Base-by-base conservation (phyloP, 2,329 filamentous ascomycete species). In the Chrysoporthe puriensis region DNA sequence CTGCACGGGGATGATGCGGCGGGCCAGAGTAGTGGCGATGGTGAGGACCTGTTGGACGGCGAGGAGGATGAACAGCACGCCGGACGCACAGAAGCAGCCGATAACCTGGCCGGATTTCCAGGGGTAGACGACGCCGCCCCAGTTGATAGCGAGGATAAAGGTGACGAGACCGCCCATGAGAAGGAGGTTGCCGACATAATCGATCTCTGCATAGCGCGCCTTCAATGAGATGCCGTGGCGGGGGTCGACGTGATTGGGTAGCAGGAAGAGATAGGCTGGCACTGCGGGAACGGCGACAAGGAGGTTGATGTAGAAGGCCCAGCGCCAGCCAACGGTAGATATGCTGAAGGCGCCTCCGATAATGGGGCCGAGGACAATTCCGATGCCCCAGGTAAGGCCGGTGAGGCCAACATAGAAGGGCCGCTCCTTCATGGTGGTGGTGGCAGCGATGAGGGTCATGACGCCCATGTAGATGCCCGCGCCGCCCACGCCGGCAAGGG, bases 241-340 rank as follows among this genome's bases (percentile, higher is more conserved):
- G 0, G 71, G 72, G 62, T 74, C 52, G 26, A 72, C 62, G 5
- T 26, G 26, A 2, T 71, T 66, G 4, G 77, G 82, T 1, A 85
- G 70, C 11, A 77, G 69, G 68, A 83, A 79, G 62, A 85, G 13
- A 60, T 80, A 83, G 18, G 80, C 75, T 0, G 84, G 85, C 0
- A 79, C 76, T n/a, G 76, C 77, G 6, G 78, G 70, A 3, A 73
- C 83, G 1, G 77, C 80, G 58, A 86, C 76, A 48, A 77, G 70
- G 3, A 85, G 75, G 66, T 86, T 86, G 74, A 86, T 82, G 73
- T 86, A 86, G 70, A 84, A 84, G 0, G 76, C 77, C 76, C 74
- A 78, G 11, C 79, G 69, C 78, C 78, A 80, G 2, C 73, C 76
- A 0, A 74, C 79, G 2, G 63, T 26, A 57, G n/a, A 71, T 75